These are phyloP conservation scores for Kalmusia sp. DNA, from an alignment of 2,329 filamentous ascomycete genomes.

Conservation along the genomic window DNA sequence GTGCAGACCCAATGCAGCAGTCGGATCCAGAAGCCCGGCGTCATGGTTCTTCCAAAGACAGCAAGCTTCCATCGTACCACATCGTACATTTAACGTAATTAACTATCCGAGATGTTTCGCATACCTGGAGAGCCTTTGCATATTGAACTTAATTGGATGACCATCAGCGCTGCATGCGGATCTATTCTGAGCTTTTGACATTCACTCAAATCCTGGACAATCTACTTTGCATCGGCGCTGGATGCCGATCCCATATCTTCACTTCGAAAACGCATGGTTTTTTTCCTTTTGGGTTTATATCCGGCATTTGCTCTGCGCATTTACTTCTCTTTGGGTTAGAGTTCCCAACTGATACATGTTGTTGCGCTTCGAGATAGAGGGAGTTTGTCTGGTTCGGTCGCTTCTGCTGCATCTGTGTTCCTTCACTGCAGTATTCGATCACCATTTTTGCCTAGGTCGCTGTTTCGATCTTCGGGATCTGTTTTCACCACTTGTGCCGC, in stretches of 20 bases:
- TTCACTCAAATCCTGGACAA: background rate
- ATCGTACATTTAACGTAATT: background rate
- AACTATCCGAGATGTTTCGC: background rate
- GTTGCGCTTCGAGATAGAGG: background rate
- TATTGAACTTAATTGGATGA: background rate
- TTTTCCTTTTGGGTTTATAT: too few species aligned
- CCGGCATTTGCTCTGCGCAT: background rate
- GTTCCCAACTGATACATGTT: background rate
- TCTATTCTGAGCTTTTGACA: background rate
- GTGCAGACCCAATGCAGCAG: constrained; percentile 7
- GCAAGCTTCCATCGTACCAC: background rate
- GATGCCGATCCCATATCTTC: background rate
- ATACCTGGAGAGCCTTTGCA: background rate
- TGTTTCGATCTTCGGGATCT: background rate
- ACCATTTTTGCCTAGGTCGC: constrained; percentile 1
- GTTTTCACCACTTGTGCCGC: constrained; percentile 14
- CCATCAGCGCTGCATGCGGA: background rate
- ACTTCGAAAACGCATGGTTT: background rate
- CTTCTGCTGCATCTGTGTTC: background rate
- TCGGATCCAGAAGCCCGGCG: constrained; percentile 1
- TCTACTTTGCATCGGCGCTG: background rate
- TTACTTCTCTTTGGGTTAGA: background rate
- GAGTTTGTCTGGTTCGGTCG: background rate
- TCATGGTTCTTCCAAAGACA: background rate
- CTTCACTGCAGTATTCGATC: background rate